Evolutionary conservation across 2,329 filamentous ascomycete species (phyloP).

Genomic region (Trichoderma brevicompactum): DNA sequence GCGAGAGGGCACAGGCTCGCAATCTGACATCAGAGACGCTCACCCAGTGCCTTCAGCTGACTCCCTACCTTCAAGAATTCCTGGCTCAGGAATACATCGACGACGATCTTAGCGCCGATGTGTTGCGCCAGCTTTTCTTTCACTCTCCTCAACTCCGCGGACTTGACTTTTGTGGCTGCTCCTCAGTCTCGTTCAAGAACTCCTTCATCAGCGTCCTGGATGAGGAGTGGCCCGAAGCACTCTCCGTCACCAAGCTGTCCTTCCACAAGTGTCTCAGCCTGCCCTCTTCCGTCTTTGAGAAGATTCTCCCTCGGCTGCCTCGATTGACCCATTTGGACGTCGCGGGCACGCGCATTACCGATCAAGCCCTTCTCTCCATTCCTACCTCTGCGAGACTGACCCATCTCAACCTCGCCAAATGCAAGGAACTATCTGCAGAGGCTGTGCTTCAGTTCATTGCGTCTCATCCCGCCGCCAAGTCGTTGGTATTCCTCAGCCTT

Average conservation of each 20-base stretch:
- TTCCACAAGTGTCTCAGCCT: conserved; percentile 79
- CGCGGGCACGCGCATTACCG: conserved; percentile 76
- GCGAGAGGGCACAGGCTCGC: conserved; percentile 73
- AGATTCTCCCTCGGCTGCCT: conserved; percentile 70
- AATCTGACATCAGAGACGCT: conserved; percentile 78
- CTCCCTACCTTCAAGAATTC: conserved; percentile 76
- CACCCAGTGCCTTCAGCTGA: conserved; percentile 70
- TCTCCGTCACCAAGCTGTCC: conserved; percentile 69
- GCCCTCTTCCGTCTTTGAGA: conserved; percentile 68
- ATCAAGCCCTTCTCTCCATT: conserved; percentile 70
- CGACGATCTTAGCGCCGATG: conserved; percentile 69
- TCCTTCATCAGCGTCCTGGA: conserved; percentile 64
- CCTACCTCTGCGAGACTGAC: conserved; percentile 73
- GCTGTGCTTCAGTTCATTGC: conserved; percentile 72
- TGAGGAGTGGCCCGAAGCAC: conserved; percentile 55
- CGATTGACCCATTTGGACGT: conserved; percentile 78
- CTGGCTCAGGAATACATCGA: conserved; percentile 81
- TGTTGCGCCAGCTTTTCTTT: conserved; percentile 72
- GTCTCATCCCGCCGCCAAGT: conserved; percentile 69
- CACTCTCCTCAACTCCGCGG: conserved; percentile 67
- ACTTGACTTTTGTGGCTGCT: conserved; percentile 78
- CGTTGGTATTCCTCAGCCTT: conserved; percentile 73
- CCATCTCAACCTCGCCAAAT: conserved; percentile 79
- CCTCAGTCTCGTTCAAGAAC: conserved; percentile 67
- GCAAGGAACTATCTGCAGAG: conserved; percentile 68